Evolutionary conservation across 345 rosid genomes (phyloP), one percentile per base, ranked within the genome.

Genomic region (Populus pruinosa): DNA sequence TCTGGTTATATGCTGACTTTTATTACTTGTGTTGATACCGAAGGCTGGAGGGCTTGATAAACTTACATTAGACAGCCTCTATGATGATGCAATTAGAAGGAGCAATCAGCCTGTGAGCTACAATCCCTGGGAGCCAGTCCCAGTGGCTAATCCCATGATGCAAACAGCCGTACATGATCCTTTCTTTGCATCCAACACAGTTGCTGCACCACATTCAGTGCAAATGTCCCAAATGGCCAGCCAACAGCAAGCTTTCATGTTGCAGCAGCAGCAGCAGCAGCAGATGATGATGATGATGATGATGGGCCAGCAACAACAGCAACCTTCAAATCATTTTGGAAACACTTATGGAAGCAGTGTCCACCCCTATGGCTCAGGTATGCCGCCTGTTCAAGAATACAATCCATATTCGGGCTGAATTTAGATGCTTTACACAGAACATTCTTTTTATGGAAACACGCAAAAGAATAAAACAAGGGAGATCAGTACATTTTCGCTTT

Each of bases 11-110:
- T 43, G 69, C 75, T 67, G 62, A 64, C 62, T 55, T 25, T 73
- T 79, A 12, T 25, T 39, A 35, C 33, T 5, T 83, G 64, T 23
- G 67, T 77, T 78, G 2, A 43, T 69, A 76, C 38, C 47, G 74
- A 82, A 96, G 99, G 98, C 82, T 49, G 99, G 99, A 84, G 99
- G 99, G 67, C 82, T 96, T 23, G 99, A 96, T 89, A 88, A 84
- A 88, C 93, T 93, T 75, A 96, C 94, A 64, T 82, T 96, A 49
- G 97, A 96, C 87, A 93, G 99, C 87, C 82, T 96, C 27, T 96
- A 96, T 62, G 99, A 96, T 67, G 99, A 96, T 81, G 99, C 98
- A 69, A 90, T 96, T 63, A 85, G 96, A 88, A 87, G 88, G 82
- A 93, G 56, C 87, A 92, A 78, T 85, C 97, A 91, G 82, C 90